A percentile compares a stretch with the other conserved stretches of the same genome.
Evolutionary conservation across 805 yeast genomes (phyloP).

Genomic region (Spathaspora girioi): DNA sequence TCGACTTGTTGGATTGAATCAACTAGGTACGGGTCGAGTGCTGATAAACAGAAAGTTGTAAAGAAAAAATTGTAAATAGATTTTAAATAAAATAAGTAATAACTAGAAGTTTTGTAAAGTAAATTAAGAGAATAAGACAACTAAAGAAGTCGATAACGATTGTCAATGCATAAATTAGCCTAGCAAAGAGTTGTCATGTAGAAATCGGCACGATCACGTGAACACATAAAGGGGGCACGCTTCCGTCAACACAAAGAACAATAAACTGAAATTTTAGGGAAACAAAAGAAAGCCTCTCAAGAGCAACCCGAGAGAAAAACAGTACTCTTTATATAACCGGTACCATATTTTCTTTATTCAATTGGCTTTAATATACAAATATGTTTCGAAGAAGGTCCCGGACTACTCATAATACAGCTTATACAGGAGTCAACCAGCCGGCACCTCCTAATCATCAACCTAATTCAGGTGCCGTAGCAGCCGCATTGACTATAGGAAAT

Average conservation of each 20-base stretch:
- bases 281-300: not conserved
- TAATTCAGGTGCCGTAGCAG: slow-evolving; percentile 38
- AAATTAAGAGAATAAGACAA: too few species aligned
- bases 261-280: not conserved
- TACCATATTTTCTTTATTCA: not conserved
- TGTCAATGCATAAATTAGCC: too few species aligned
- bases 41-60: not conserved
- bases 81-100: not conserved
- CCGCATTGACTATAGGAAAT: slow-evolving; percentile 42
- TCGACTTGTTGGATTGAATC: slow-evolving; percentile 14
- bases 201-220: not conserved
- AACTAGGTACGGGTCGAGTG: not conserved
- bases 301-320: not conserved
- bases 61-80: not conserved
- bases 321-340: not conserved
- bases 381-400: slow-evolving; percentile 33
- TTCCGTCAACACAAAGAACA: not conserved
- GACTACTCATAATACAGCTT: slow-evolving; percentile 29
- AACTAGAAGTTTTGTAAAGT: too few species aligned
- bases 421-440: slow-evolving; percentile 40
- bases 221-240: not conserved
- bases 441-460: slow-evolving; percentile 34
- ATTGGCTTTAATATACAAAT: not conserved
- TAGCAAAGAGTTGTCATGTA: too few species aligned
- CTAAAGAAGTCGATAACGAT: too few species aligned